Conservation (phyloP, 345 rosid species). For the Anastatica hierochuntica region DNA sequence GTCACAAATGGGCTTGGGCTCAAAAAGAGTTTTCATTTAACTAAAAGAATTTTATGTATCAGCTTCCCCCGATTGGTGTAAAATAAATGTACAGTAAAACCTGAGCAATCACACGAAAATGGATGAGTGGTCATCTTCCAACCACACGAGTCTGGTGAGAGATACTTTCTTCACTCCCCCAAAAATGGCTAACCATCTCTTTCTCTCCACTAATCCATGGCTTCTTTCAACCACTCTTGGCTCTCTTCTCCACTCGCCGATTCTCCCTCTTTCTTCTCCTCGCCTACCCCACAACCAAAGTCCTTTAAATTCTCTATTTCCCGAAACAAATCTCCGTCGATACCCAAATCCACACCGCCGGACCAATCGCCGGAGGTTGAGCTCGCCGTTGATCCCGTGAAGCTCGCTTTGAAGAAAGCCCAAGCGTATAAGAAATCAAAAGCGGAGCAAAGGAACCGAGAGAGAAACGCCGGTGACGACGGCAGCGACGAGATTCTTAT, state of each 20-base stretch:
- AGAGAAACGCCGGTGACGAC: constrained; percentile 4
- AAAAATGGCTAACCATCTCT: constrained; percentile 12
- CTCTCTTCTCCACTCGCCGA: constrained; percentile 32
- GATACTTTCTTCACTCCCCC: neutral
- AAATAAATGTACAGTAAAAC: no score
- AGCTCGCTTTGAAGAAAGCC: constrained; percentile 65
- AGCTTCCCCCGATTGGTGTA: no score
- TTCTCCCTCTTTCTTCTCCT: constrained; percentile 22
- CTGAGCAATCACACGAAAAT: no score
- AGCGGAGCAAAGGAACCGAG: neutral
- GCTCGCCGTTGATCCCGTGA: constrained; percentile 41
- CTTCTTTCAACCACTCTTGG: constrained; percentile 32
- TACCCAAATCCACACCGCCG: constrained; percentile 21
- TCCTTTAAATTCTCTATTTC: constrained; percentile 27
- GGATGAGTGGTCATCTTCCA: constrained; percentile 9
- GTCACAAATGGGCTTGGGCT: constrained; percentile 13
- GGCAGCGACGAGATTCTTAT: neutral
- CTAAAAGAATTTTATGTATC: no score
- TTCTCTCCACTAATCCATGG: constrained; percentile 25
- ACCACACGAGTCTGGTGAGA: constrained; percentile 10
- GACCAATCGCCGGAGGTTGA: constrained; percentile 18
- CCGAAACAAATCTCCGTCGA: constrained; percentile 15
- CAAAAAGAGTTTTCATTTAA: neutral
- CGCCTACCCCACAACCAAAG: constrained; percentile 21
- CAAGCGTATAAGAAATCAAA: constrained; percentile 39